These are phyloP conservation scores for Penicillium samsonianum DNA, from an alignment of 495 filamentous ascomycete species.

Conservation along the genomic window DNA sequence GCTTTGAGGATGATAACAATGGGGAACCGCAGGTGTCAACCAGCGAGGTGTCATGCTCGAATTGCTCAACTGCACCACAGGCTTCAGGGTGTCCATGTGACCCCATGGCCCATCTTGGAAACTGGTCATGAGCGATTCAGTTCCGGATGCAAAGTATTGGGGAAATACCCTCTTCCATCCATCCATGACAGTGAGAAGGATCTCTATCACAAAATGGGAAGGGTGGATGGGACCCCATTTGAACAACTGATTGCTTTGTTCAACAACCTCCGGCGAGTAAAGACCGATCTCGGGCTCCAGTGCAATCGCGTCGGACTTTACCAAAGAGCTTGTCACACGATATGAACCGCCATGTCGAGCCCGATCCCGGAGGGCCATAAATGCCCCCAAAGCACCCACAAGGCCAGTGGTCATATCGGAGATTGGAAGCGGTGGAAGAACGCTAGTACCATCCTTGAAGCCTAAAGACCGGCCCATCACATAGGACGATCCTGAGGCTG, in stretches of 20 bases:
- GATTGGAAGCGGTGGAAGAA: conserved; percentile 70
- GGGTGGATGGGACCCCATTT: conserved; percentile 10
- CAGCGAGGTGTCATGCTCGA: conserved; percentile 8
- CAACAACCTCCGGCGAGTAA: conserved; percentile 27
- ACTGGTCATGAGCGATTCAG: conserved; percentile 8
- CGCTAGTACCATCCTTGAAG: conserved; percentile 59
- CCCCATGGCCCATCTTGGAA: conserved; percentile 1
- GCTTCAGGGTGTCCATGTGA: conserved; percentile 13
- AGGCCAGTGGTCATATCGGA: conserved; percentile 68
- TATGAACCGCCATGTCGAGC: conserved; percentile 33
- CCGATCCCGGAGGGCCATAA: conserved; percentile 43
- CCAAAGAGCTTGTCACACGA: conserved; percentile 14
- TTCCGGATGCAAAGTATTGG: conserved; percentile 6
- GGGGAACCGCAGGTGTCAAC: conserved; percentile 10
- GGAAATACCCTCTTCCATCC: conserved; percentile 15
- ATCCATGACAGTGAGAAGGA: conserved; percentile 12
- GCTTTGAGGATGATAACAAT: conserved; percentile 5
- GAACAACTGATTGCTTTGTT: conserved; percentile 12
- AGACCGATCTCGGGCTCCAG: conserved; percentile 4
- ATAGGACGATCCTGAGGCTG: conserved; percentile 28
- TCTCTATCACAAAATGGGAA: conserved; percentile 10
- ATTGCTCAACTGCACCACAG: conserved; percentile 14
- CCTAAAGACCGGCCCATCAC: conserved; percentile 47
- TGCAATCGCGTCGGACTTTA: background rate
- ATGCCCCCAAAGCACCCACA: conserved; percentile 55